Percentiles rank a stretch among this genome's conserved stretches.
These are phyloP conservation scores for Canna indica DNA, from an alignment of 176 grass and related monocot genomes.

Conservation along the genomic window DNA sequence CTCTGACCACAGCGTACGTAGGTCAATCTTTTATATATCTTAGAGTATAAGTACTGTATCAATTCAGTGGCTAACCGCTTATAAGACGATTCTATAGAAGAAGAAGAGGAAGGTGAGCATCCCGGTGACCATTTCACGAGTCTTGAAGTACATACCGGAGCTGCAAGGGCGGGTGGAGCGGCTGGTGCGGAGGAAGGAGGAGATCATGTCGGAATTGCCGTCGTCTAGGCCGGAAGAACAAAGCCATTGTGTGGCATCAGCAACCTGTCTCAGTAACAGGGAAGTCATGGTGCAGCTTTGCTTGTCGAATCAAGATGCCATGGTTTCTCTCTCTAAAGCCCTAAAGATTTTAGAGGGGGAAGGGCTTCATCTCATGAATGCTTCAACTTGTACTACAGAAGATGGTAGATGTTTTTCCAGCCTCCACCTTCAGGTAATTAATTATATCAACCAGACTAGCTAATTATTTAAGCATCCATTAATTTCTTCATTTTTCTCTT, in stretches of 20 bases:
- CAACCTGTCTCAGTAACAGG: background rate
- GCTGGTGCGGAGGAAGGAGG: conserved; percentile 51
- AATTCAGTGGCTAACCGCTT: background rate
- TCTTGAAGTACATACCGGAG: conserved; percentile 75
- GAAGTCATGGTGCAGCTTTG: conserved; percentile 4
- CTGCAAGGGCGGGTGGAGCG: conserved; percentile 52
- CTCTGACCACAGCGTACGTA: conserved; percentile 40
- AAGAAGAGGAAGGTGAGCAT: conserved; percentile 82
- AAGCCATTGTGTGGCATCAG: conserved; percentile 25
- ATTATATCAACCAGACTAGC: too few relatives aligned
- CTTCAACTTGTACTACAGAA: background rate
- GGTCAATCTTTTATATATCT: background rate
- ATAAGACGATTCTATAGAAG: background rate
- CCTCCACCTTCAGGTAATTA: conserved; percentile 5
- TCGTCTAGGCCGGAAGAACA: conserved; percentile 8
- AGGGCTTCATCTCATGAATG: background rate
- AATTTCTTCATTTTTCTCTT: too few relatives aligned
- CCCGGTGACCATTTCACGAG: conserved; percentile 51
- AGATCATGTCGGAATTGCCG: conserved; percentile 30
- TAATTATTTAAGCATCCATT: too few relatives aligned
- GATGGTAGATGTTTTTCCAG: background rate
- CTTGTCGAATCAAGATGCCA: background rate
- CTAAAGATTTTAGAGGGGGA: background rate
- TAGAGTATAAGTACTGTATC: background rate
- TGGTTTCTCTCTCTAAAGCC: background rate